Evolutionary conservation across 768 basidiomycete species (phyloP).

Genomic region (Phaeotremella skinneri): DNA sequence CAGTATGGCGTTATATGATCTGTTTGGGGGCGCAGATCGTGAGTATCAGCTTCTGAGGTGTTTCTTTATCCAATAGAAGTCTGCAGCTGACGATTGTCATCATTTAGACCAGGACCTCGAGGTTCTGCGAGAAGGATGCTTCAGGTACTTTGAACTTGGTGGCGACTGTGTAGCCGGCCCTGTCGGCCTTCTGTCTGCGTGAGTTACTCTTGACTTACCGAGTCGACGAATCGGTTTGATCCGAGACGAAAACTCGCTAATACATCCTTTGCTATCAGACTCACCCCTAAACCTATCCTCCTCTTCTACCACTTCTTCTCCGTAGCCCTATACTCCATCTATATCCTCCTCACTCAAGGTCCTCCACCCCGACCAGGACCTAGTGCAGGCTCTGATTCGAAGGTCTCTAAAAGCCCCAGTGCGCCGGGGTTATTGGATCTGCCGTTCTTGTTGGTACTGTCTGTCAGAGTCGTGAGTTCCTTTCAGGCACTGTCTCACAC

Average conservation of each 20-base stretch:
- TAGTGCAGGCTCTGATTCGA: constrained; percentile 41
- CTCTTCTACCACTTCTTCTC: constrained; percentile 90
- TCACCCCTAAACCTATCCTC: constrained; percentile 72
- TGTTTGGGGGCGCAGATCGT: constrained; percentile 88
- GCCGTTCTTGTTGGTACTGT: constrained; percentile 23
- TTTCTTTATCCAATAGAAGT: constrained; percentile 48
- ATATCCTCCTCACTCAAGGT: constrained; percentile 74
- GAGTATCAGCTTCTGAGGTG: constrained; percentile 46
- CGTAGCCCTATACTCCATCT: constrained; percentile 93
- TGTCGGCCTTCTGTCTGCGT: constrained; percentile 86
- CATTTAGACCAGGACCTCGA: constrained; percentile 53
- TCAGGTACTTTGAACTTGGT: constrained; percentile 94
- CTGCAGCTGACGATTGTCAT: constrained; percentile 60
- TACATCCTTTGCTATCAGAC: constrained; percentile 54
- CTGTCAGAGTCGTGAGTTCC: constrained; percentile 65
- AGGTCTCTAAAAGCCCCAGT: not conserved
- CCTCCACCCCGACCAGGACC: constrained; percentile 33
- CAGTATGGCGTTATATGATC: constrained; percentile 85
- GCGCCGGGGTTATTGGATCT: not conserved
- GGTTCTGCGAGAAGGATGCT: constrained; percentile 67
- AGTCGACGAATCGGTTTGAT: too few species aligned
- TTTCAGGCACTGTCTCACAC: constrained; percentile 3
- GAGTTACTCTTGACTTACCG: constrained; percentile 47
- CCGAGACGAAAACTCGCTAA: too few species aligned
- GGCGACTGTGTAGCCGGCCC: constrained; percentile 86